These are phyloP conservation scores for Pueraria montana DNA, from an alignment of 306 rosid genomes.

Conservation along the genomic window DNA sequence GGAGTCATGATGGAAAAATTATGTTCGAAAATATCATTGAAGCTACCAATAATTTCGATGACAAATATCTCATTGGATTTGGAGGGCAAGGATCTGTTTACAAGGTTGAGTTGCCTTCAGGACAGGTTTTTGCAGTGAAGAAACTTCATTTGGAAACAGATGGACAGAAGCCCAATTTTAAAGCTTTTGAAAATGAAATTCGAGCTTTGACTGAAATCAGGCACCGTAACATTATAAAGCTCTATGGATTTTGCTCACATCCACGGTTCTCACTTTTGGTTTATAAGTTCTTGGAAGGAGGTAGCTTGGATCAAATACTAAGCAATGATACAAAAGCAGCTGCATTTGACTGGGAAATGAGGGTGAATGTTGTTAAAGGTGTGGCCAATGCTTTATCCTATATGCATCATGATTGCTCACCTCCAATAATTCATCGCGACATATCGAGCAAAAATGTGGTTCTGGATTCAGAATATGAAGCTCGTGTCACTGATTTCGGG, in stretches of 20 bases:
- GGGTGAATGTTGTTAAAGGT: conserved; percentile 40
- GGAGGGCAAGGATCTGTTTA: conserved; percentile 42
- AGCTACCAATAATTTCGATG: conserved; percentile 39
- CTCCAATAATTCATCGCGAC: conserved; percentile 14
- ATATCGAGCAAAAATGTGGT: conserved; percentile 44
- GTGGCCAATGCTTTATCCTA: conserved; percentile 47
- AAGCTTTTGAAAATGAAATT: conserved; percentile 25
- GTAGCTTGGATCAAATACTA: conserved; percentile 30
- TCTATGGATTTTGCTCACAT: conserved; percentile 9
- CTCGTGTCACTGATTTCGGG: conserved; percentile 46
- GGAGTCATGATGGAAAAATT: conserved; percentile 39
- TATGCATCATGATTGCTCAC: conserved; percentile 36
- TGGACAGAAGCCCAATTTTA: background rate
- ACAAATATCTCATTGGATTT: conserved; percentile 14
- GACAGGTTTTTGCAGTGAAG: conserved; percentile 39
- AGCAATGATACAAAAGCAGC: conserved; percentile 5
- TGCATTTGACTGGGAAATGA: conserved; percentile 49
- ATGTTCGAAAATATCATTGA: conserved; percentile 39
- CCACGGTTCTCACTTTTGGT: conserved; percentile 24
- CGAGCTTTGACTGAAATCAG: conserved; percentile 11
- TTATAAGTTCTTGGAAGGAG: conserved; percentile 43
- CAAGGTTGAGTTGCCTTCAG: conserved; percentile 21
- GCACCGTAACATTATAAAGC: conserved; percentile 39
- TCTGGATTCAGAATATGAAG: background rate
- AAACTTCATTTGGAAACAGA: conserved; percentile 1